Evolutionary conservation across 2,329 filamentous ascomycete species (phyloP), one percentile per base, ranked within the genome.

Genomic region (Helotiales sp.): DNA sequence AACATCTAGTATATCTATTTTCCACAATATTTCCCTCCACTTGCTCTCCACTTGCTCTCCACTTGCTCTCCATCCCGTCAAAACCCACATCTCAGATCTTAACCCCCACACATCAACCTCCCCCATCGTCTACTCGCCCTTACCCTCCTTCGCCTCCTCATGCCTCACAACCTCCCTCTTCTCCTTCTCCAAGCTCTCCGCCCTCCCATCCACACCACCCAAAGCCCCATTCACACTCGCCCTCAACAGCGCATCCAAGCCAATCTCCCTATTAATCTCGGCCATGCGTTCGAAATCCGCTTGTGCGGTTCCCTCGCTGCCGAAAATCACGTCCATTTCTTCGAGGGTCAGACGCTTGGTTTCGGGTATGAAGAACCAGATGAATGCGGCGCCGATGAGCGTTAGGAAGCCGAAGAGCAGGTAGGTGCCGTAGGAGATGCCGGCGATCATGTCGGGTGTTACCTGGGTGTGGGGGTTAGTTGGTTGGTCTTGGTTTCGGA

Each of bases 231-330:
- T n/a, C n/a, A n/a, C n/a, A n/a, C 28, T 50, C 20, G 28, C 47
- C 13, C 63, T 58, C 20, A 71, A 60, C 6, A 74, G n/a, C 5
- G 60, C 57, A 65, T 81, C 79, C 62, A 92, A 79, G 0, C 91
- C 91, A 69, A 93, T 88, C 73, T 92, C 89, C 34, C 81, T 80
- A 76, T 92, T 89, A 73, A 93, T 91, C 76, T 90, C 87, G n/a
- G 84, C 84, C 88, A 92, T 92, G 30, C 90, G 85, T 78, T 91
- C 88, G 62, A 85, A 83, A 74, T 93, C 90, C 1, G 88, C 87
- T 58, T 86, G 84, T 0, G 89, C 89, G 2, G 86, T 84, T n/a
- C 90, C 89, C 68, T 88, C 85, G 2, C 85, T 87, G 13, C 88
- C 88, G 72, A 92, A 91, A 47, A 92, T 83, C 20, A 89, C 82